Evolutionary conservation across 371 early-diverging fungal species (phyloP).

Genomic region (Actinomortierella wolfii): DNA sequence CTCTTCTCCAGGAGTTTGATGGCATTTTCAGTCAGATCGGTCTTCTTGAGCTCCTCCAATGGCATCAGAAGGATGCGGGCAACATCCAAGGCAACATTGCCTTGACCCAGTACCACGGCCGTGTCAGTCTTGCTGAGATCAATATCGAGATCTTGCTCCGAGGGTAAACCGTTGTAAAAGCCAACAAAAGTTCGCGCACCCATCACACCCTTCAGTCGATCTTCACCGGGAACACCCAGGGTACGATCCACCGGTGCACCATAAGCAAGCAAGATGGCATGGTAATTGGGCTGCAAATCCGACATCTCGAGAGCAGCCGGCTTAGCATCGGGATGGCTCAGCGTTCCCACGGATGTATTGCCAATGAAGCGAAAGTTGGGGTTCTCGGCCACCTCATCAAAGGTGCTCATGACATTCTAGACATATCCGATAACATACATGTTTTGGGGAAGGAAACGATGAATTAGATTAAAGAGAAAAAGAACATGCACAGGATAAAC

Average conservation of each 20-base stretch:
- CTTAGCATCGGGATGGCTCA: conserved; percentile 51
- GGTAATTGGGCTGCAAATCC: conserved; percentile 68
- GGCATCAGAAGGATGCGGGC: conserved; percentile 88
- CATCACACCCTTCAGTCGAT: conserved; percentile 61
- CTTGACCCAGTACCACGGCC: conserved; percentile 90
- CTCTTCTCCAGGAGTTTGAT: conserved; percentile 73
- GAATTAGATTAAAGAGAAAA: not conserved
- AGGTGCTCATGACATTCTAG: conserved; percentile 84
- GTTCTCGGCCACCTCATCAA: conserved; percentile 78
- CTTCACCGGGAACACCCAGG: conserved; percentile 75
- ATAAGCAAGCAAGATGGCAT: conserved; percentile 85
- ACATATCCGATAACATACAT: not conserved
- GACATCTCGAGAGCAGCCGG: conserved; percentile 40
- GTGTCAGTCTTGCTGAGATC: conserved; percentile 74
- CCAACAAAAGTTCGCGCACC: conserved; percentile 90
- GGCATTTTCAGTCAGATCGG: conserved; percentile 87
- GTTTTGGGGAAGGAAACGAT: conserved; percentile 2
- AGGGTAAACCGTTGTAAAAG: conserved; percentile 95
- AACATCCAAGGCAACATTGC: conserved; percentile 96
- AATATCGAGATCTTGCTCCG: conserved; percentile 53
- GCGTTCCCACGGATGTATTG: conserved; percentile 70
- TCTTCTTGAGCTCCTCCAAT: conserved; percentile 73
- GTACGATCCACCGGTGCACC: conserved; percentile 82
- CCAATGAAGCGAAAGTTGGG: conserved; percentile 81
- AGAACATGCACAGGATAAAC: not conserved